Evolutionary conservation across 2,329 filamentous ascomycete species (phyloP).

Genomic region (Hymenoscyphus occultus): DNA sequence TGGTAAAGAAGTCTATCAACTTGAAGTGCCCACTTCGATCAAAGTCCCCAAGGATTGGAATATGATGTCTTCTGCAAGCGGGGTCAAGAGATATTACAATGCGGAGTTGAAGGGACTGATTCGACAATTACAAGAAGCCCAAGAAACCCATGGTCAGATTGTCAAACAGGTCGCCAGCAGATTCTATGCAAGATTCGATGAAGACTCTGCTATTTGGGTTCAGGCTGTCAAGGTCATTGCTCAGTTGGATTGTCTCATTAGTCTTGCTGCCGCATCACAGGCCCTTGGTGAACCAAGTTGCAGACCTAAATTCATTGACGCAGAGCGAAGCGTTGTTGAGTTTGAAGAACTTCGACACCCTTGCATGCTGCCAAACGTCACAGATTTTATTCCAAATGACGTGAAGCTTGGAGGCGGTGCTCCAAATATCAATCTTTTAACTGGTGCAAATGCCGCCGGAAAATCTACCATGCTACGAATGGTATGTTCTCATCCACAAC

Average conservation of each 20-base stretch:
- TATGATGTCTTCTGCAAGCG: slow-evolving; percentile 91
- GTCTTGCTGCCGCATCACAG: slow-evolving; percentile 82
- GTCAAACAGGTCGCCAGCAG: slow-evolving; percentile 79
- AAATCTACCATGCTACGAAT: slow-evolving; percentile 96
- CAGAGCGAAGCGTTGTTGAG: slow-evolving; percentile 81
- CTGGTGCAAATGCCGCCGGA: slow-evolving; percentile 93
- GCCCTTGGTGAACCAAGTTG: slow-evolving; percentile 84
- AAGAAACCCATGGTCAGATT: slow-evolving; percentile 90
- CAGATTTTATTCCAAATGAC: slow-evolving; percentile 96
- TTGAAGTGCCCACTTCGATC: slow-evolving; percentile 80
- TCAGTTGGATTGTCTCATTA: slow-evolving; percentile 92
- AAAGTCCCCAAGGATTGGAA: slow-evolving; percentile 88
- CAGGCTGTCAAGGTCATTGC: slow-evolving; percentile 85
- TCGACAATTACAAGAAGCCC: slow-evolving; percentile 84
- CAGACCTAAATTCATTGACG: slow-evolving; percentile 81
- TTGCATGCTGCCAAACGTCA: slow-evolving; percentile 84
- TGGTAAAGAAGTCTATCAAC: slow-evolving; percentile 95
- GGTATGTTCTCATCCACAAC: slow-evolving; percentile 49
- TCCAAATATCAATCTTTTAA: slow-evolving; percentile 85
- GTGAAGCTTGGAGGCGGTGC: slow-evolving; percentile 77
- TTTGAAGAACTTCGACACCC: slow-evolving; percentile 92
- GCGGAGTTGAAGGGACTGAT: slow-evolving; percentile 78
- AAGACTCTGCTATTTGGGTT: slow-evolving; percentile 81
- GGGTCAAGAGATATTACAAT: slow-evolving; percentile 93
- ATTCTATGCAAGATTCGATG: slow-evolving; percentile 85